Evolutionary conservation across 164 flowering plant genomes (phyloP), one percentile per base, ranked within the genome.

Genomic region (Saururus chinensis): DNA sequence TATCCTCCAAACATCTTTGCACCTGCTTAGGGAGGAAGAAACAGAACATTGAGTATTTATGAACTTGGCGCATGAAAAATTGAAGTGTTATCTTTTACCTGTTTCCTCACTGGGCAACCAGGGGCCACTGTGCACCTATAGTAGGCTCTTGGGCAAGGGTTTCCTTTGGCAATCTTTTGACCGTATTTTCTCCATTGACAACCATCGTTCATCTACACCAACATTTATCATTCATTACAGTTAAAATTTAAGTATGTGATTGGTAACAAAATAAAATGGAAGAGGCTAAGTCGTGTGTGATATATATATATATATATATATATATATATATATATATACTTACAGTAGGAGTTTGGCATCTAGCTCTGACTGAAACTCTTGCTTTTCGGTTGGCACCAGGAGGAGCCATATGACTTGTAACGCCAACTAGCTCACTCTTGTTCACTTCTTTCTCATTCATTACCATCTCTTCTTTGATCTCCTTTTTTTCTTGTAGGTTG

Each of bases 141-240:
- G 30, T 86, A 86, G 56, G 92, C 92, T 67, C 92, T 77, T 4
- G 92, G 92, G 60, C 88, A 86, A 22, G 92, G 92, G 59, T 86
- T 86, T 63, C 88, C 88, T 76, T 84, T 86, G 0, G 92, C 82
- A 19, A 81, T 81, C 67, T 86, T 86, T 62, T 86, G 92, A 8
- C 92, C 92, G 64, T 86, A 86, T 72, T 86, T 86, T 53, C 92
- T 80, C 92, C 92, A 86, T 78, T 86, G 92, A 54, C 88, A 83
- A 4, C 92, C 92, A 76, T 86, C 92, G 60, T 80, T 81, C 84
- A 85, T 81, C 91, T 81, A 56, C 19, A 60, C 6, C 2, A 30
- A 2, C 2, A 2, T 30, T 30, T 30, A 30, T 30, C 37, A 30
- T 2, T 2, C 6, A 2, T 30, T 6, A 30, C 2, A 30, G 37